Evolutionary conservation across 345 rosid species (phyloP).

Genomic region (Viola odorata): DNA sequence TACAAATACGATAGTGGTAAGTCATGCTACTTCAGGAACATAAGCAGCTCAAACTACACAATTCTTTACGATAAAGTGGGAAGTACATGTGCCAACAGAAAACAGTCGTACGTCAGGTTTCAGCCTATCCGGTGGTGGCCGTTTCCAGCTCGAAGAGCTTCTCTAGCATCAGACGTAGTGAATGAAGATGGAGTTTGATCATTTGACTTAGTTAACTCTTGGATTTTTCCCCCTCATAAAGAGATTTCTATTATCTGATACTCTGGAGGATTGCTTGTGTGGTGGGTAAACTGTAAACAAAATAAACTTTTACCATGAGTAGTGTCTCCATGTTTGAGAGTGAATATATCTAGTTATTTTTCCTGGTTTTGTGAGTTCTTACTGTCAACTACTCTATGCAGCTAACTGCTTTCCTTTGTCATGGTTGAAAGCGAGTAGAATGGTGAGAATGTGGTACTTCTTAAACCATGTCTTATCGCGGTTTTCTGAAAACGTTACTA

Average conservation of each 20-base stretch:
- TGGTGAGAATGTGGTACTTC: not conserved
- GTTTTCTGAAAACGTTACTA: not conserved
- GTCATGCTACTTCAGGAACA: conserved; percentile 65
- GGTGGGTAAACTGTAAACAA: not conserved
- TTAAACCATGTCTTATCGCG: not conserved
- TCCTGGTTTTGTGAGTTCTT: no score
- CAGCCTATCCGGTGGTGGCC: conserved; percentile 9
- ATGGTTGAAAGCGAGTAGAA: no score
- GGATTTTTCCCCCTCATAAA: not conserved
- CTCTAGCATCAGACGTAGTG: conserved; percentile 15
- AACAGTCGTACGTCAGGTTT: conserved; percentile 7
- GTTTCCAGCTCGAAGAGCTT: conserved; percentile 12
- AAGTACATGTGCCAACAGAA: conserved; percentile 26
- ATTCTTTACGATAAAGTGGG: conserved; percentile 44
- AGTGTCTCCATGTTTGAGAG: no score
- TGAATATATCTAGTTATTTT: not conserved
- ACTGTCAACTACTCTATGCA: no score
- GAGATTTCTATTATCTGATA: not conserved
- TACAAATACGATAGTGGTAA: conserved; percentile 43
- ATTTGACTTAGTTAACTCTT: not conserved
- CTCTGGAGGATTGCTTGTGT: conserved; percentile 6
- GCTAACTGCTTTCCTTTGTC: no score
- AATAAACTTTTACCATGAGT: conserved; percentile 9
- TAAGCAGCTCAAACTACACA: conserved; percentile 63
- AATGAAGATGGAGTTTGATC: conserved; percentile 7